Evolutionary conservation across 176 grass and related monocot genomes (phyloP), one percentile per base, ranked within the genome.

Genomic region (Musa beccarii): DNA sequence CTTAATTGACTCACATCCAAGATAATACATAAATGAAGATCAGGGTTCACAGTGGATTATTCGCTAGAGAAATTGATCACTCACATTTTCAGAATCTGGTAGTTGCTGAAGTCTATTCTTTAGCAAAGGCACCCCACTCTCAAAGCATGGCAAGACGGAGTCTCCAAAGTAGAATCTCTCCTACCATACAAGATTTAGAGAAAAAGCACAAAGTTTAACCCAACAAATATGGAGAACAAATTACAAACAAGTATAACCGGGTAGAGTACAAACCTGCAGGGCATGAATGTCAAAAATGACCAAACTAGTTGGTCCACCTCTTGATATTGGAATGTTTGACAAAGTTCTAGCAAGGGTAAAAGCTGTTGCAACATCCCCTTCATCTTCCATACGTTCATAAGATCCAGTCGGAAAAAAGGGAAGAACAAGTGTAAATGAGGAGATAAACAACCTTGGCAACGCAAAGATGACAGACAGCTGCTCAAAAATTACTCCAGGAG

Each of bases 201-300:
- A 61, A n/a, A 73, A 53, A n/a, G 14, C 3, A 71, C 21, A 23
- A 8, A n/a, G 59, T 26, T 14, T 23, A 23, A 24, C 20, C 2
- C 9, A 53, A 56, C 49, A 17, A 50, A 55, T 63, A 73, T 53
- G 23, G 11, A 21, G 23, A 17, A 8, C 11, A 11, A 51, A 71
- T 64, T 20, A 57, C 50, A 71, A 34, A 49, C 22, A 54, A 52
- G 29, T 80, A 16, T 19, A 19, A 29, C 23, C 14, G 26, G 52
- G 16, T 55, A 57, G 21, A 74, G 10, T 22, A 57, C 9, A 9
- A 57, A 89, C 93, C 89, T 96, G 93, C 10, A 96, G 84, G 0
- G 93, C 93, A 83, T 98, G 95, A 71, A 98, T 98, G 69, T 93
- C 95, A 85, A 90, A 98, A 80, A 93, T 98, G 66, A 98, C 88